Evolutionary conservation across 176 grass and related monocot genomes (phyloP).

Genomic region (Thalia dealbata): DNA sequence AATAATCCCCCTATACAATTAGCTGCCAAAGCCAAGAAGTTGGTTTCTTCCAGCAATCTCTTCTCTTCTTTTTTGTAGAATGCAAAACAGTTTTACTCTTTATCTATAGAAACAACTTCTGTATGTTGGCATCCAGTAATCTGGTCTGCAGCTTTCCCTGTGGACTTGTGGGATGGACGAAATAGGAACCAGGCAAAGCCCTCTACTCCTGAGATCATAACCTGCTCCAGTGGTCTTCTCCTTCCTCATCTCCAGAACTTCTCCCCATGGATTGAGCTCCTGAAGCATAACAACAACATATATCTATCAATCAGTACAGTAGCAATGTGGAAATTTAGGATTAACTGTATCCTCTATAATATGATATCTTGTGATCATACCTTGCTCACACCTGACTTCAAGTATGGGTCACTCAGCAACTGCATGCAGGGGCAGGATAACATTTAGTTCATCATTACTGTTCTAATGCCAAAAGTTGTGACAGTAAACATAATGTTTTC

Average conservation of each 20-base stretch:
- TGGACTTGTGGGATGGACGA: slow-evolving; percentile 8
- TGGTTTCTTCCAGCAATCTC: too few relatives aligned
- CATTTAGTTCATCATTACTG: background rate
- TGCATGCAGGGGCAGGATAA: background rate
- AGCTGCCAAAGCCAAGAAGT: too few relatives aligned
- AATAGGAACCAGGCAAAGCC: slow-evolving; percentile 16
- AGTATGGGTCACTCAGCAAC: slow-evolving; percentile 3
- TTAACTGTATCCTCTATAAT: background rate
- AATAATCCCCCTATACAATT: too few relatives aligned
- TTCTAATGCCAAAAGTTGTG: background rate
- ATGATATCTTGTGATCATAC: background rate
- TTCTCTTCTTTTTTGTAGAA: too few relatives aligned
- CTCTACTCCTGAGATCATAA: slow-evolving; percentile 1
- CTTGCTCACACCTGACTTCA: slow-evolving; percentile 5
- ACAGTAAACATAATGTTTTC: background rate
- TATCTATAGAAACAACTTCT: slow-evolving; percentile 11
- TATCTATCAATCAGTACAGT: background rate
- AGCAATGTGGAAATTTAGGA: background rate
- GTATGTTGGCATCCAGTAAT: slow-evolving; percentile 14
- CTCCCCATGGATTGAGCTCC: slow-evolving; percentile 1
- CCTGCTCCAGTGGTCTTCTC: background rate
- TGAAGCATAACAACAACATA: background rate
- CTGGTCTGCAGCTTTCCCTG: slow-evolving; percentile 2
- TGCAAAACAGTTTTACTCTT: background rate
- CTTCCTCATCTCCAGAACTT: background rate